Conservation (phyloP, 1,284 basidiomycete species). For the Pseudozyma flocculosa region DNA sequence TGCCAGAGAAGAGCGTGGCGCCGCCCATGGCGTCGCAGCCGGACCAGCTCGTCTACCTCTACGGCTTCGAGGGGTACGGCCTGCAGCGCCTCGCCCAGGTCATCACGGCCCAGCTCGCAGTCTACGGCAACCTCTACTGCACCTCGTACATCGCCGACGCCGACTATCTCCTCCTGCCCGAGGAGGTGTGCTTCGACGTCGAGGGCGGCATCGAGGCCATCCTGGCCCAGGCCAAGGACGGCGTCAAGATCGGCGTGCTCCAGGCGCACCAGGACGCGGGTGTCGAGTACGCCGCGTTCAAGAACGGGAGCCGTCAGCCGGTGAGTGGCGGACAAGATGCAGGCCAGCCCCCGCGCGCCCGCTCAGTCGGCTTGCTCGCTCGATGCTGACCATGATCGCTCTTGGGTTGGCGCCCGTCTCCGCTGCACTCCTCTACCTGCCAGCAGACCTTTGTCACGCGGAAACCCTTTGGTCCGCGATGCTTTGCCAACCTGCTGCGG, state of each 20-base stretch:
- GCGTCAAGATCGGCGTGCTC: conserved; percentile 39
- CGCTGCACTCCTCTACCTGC: no score
- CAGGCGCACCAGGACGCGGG: conserved; percentile 39
- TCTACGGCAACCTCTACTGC: conserved; percentile 40
- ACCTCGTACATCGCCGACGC: conserved; percentile 32
- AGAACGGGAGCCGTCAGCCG: conserved; percentile 24
- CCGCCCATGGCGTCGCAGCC: conserved; percentile 12
- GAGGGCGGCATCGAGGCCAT: conserved; percentile 28
- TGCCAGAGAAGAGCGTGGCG: conserved; percentile 9
- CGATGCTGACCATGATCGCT: no score
- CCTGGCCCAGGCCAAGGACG: conserved; percentile 25
- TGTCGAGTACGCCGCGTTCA: conserved; percentile 25
- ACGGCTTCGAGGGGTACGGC: conserved; percentile 35
- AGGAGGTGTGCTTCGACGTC: conserved; percentile 28
- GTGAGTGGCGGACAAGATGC: no score
- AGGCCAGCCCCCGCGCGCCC: no score
- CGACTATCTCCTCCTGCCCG: conserved; percentile 36
- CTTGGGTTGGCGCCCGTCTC: no score
- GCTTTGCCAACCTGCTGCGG: conserved; percentile 26
- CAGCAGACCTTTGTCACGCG: conserved; percentile 33
- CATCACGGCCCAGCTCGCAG: conserved; percentile 39
- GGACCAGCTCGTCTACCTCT: conserved; percentile 37
- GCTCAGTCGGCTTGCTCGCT: no score
- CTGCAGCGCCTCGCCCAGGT: conserved; percentile 32
- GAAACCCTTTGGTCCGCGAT: conserved; percentile 39